phyloP scores from a whole-genome alignment of 1,284 basidiomycete genomes.

The Leucoagaricus sp. region DNA sequence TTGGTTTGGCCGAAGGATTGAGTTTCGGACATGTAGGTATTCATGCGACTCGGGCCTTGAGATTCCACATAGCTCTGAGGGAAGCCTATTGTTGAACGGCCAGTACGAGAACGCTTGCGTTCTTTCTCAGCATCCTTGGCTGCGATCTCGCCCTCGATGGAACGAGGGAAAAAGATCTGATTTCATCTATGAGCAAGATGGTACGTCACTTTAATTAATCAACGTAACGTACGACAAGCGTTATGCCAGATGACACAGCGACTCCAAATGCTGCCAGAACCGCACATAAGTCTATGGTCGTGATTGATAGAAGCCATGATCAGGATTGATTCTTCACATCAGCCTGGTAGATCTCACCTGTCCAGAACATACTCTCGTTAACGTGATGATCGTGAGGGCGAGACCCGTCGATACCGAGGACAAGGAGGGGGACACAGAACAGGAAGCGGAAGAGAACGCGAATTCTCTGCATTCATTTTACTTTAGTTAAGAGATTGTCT shows the following conservation, averaged over 20 bases:
- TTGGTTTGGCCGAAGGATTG: slow-evolving; percentile 18
- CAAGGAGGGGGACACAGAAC: slow-evolving; percentile 61
- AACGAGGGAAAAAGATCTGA: slow-evolving; percentile 80
- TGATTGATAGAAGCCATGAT: not conserved
- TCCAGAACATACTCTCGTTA: slow-evolving; percentile 60
- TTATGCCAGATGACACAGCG: slow-evolving; percentile 68
- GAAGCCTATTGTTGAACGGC: slow-evolving; percentile 5
- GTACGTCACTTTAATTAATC: not conserved
- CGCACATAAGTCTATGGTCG: slow-evolving; percentile 53
- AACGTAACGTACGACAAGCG: slow-evolving; percentile 58
- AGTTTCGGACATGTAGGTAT: slow-evolving; percentile 20
- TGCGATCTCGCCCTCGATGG: slow-evolving; percentile 60
- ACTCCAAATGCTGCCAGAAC: slow-evolving; percentile 61
- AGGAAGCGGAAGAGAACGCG: slow-evolving; percentile 71
- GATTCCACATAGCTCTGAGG: slow-evolving; percentile 20
- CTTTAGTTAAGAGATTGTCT: not conserved
- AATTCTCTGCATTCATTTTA: slow-evolving; percentile 47
- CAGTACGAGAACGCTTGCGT: slow-evolving; percentile 30
- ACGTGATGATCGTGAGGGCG: slow-evolving; percentile 55
- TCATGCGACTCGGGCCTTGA: slow-evolving; percentile 17
- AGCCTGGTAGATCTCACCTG: slow-evolving; percentile 33
- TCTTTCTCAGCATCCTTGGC: slow-evolving; percentile 44
- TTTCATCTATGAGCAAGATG: not conserved
- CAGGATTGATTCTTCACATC: not conserved
- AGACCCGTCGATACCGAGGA: slow-evolving; percentile 69